A percentile compares a stretch with the other conserved stretches of the same genome.
Evolutionary conservation across 257 asterid genomes (phyloP).

Genomic region (Capsicum pubescens): DNA sequence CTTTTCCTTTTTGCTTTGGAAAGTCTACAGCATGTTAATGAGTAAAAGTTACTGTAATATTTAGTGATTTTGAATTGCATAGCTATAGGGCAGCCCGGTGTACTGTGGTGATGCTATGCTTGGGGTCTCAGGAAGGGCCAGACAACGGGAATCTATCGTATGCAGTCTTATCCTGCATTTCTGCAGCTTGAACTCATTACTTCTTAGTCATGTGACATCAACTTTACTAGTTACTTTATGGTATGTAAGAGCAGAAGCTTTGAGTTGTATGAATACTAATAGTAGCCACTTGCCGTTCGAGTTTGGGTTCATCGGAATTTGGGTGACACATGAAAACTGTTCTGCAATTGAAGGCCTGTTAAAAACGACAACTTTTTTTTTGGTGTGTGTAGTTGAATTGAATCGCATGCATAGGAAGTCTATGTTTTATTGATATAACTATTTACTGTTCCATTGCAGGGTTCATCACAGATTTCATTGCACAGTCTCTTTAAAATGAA

Average conservation of each 20-base stretch:
- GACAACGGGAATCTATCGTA: too few species aligned
- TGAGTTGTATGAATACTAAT: neutral
- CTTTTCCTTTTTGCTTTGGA: neutral
- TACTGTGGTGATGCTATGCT: too few species aligned
- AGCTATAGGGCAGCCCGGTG: too few species aligned
- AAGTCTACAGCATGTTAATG: neutral
- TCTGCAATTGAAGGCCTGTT: neutral
- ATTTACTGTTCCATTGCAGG: neutral
- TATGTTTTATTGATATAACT: neutral
- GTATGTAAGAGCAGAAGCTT: neutral
- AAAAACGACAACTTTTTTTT: neutral
- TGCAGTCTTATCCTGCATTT: too few species aligned
- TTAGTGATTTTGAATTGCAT: neutral
- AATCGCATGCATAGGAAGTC: slow-evolving; percentile 3
- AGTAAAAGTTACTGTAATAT: neutral
- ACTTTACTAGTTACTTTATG: neutral
- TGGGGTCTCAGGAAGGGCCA: too few species aligned
- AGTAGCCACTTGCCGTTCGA: neutral
- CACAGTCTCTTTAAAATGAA: slow-evolving; percentile 44
- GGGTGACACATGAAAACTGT: neutral
- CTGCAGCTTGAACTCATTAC: too few species aligned
- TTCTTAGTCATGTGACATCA: too few species aligned
- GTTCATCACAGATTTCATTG: neutral
- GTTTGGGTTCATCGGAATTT: neutral
- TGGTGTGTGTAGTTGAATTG: neutral